Conservation (phyloP, 345 rosid genomes). For the Moricandia arvensis region DNA sequence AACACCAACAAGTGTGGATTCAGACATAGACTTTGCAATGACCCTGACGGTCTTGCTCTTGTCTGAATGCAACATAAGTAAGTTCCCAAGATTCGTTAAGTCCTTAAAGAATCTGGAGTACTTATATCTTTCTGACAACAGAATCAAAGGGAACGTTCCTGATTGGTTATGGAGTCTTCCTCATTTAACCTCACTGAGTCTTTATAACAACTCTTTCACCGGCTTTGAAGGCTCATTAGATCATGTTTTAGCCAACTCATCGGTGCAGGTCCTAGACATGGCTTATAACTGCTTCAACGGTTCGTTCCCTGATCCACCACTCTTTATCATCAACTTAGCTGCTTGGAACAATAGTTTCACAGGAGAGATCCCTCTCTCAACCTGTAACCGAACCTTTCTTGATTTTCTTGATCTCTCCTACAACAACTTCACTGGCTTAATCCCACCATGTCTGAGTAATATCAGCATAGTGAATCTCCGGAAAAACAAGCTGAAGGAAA, state of each 20-base stretch:
- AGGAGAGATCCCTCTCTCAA: slow-evolving; percentile 27
- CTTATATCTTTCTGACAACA: neutral
- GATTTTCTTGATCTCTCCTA: slow-evolving; percentile 29
- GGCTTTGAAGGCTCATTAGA: neutral
- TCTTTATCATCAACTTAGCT: slow-evolving; percentile 20
- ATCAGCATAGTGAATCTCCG: slow-evolving; percentile 30
- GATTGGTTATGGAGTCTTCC: slow-evolving; percentile 11
- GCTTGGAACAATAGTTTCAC: slow-evolving; percentile 36
- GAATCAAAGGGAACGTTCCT: slow-evolving; percentile 10
- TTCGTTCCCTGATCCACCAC: slow-evolving; percentile 7
- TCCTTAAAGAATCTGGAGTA: neutral
- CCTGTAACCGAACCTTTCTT: slow-evolving; percentile 25
- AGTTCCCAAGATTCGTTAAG: neutral
- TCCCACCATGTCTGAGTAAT: slow-evolving; percentile 27
- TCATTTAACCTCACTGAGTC: neutral
- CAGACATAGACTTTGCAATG: neutral
- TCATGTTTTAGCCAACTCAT: slow-evolving; percentile 3
- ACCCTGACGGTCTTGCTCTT: neutral
- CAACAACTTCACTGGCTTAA: slow-evolving; percentile 24
- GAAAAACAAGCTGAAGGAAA: slow-evolving; percentile 30
- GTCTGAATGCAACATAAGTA: neutral
- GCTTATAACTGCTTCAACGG: slow-evolving; percentile 17
- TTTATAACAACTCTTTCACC: neutral
- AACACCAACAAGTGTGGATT: neutral
- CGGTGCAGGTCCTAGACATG: slow-evolving; percentile 7